Evolutionary conservation across 345 rosid genomes (phyloP).

Genomic region (Durio zibethinus): DNA sequence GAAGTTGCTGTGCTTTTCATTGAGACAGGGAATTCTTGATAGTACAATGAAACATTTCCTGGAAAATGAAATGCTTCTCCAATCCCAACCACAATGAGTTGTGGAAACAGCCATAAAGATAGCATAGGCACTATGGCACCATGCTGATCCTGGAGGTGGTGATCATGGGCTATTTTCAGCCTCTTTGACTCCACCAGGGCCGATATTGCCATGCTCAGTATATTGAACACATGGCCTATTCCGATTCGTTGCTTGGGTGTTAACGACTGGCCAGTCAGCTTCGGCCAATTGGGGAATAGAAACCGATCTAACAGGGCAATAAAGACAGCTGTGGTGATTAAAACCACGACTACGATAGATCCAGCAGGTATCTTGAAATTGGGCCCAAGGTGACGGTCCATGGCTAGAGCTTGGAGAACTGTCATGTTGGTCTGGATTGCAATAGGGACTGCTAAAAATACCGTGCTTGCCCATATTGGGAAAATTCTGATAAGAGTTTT

Average conservation of each 20-base stretch:
- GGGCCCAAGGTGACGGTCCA: slow-evolving; percentile 40
- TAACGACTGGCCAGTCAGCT: neutral
- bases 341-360: slow-evolving; percentile 15
- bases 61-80: slow-evolving; percentile 43
- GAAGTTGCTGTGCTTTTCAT: slow-evolving; percentile 31
- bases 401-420: slow-evolving; percentile 41
- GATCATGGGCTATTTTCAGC: slow-evolving; percentile 21
- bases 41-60: slow-evolving; percentile 34
- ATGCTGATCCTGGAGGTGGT: neutral
- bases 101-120: slow-evolving; percentile 40
- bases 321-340: slow-evolving; percentile 15
- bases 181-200: slow-evolving; percentile 36
- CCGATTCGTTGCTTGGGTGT: slow-evolving; percentile 33
- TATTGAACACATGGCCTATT: slow-evolving; percentile 31
- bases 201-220: slow-evolving; percentile 21
- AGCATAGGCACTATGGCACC: slow-evolving; percentile 26
- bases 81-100: slow-evolving; percentile 28
- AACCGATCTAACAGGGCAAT: slow-evolving; percentile 28
- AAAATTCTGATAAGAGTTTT: slow-evolving; percentile 32
- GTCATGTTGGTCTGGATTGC: slow-evolving; percentile 28
- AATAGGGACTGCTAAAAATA: slow-evolving; percentile 31
- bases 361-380: slow-evolving; percentile 42
- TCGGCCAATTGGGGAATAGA: slow-evolving; percentile 23
- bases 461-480: slow-evolving; percentile 34
- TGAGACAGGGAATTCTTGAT: slow-evolving; percentile 34